Base-by-base conservation (phyloP, 495 filamentous ascomycete genomes). In the Chaetomidium leptoderma region DNA sequence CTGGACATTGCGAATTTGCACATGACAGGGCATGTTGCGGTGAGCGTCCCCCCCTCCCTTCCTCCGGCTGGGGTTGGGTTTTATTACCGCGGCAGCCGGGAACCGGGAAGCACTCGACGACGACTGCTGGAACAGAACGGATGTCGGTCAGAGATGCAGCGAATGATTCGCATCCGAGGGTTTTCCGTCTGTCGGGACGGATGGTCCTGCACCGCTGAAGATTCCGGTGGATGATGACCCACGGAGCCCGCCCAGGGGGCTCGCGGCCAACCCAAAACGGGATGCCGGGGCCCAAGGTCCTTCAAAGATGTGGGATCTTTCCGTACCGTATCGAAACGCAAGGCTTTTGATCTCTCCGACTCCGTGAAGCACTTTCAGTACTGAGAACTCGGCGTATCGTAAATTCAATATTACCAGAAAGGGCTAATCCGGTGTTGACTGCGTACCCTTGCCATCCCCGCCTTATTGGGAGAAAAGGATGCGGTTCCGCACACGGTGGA, bases 11-110 rank as follows among this genome's bases (percentile, higher is more conserved):
- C 30, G 30, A 54, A 23, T 27, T 37, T 55, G 19, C 53, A 56
- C 53, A 56, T 56, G 52, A 44, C 40, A 44, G 39, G 40, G 39
- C 27, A 45, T 52, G 57, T 46, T 59, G 57, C 49, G 57, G 40
- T 59, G 57, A 37, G 49, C 40, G 29, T 3, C 10, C 19, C 24
- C n/a, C n/a, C n/a, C n/a, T n/a, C n/a, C n/a, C n/a, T n/a, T n/a
- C n/a, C n/a, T n/a, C n/a, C n/a, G n/a, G n/a, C 21, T 14, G 11
- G 21, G 21, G 8, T 21, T 8, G 40, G 40, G 9, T 16, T 36
- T 36, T 24, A 39, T 32, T 53, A 24, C 46, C 55, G 55, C 55
- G 36, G 36, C 47, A 52, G 47, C 46, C 46, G 47, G 39, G 26
- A 16, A 10, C 32, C 23, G 10, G 24, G 32, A 51, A 5, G 45